phyloP scores from a whole-genome alignment of 768 basidiomycete genomes.

The Mycena alexandri region DNA sequence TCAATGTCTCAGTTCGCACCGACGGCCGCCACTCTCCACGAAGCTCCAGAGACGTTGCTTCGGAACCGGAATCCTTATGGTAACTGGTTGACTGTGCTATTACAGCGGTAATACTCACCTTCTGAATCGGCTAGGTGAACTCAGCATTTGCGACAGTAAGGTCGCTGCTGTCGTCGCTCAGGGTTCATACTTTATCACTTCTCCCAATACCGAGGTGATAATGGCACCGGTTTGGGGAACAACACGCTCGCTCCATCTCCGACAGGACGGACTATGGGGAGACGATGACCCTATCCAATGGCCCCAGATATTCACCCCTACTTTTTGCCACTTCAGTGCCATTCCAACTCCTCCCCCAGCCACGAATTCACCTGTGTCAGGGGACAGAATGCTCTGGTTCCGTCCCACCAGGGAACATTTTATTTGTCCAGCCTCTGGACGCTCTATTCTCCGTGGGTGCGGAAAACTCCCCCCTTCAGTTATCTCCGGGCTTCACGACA shows the following conservation, averaged over 20 bases:
- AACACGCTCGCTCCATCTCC: neutral
- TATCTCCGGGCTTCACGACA: neutral
- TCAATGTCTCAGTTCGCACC: neutral
- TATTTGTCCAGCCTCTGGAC: neutral
- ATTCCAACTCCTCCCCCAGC: neutral
- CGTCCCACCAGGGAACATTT: neutral
- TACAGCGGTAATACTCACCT: neutral
- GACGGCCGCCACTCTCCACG: neutral
- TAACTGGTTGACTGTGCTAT: neutral
- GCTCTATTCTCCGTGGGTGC: neutral
- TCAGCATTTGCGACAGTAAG: neutral
- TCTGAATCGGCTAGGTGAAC: neutral
- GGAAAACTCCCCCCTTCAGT: neutral
- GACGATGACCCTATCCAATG: neutral
- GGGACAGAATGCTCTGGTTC: neutral
- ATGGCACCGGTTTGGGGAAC: neutral
- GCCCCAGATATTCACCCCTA: neutral
- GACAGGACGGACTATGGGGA: neutral
- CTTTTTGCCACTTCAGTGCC: neutral
- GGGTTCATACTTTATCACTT: neutral
- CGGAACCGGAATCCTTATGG: neutral
- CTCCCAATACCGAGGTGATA: neutral
- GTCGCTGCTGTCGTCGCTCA: neutral
- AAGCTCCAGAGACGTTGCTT: neutral
- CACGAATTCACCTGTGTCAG: too few relatives aligned